Evolutionary conservation across 257 asterid genomes (phyloP).

Genomic region (Plantago elongata): DNA sequence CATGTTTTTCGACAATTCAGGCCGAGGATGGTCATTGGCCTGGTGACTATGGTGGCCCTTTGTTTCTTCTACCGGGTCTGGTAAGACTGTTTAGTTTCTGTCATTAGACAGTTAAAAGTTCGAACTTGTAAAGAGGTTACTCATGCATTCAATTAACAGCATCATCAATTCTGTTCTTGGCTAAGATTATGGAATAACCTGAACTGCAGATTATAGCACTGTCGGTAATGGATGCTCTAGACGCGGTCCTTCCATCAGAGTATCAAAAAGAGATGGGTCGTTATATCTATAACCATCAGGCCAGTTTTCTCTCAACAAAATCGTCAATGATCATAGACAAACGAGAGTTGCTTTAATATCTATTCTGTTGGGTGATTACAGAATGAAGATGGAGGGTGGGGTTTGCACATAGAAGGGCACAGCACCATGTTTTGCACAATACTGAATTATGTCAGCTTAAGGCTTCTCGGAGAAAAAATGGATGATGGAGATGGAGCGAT

Average conservation of each 20-base stretch:
- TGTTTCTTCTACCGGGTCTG: conserved; percentile 66
- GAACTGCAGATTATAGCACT: conserved; percentile 46
- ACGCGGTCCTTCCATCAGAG: conserved; percentile 35
- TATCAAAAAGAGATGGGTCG: conserved; percentile 59
- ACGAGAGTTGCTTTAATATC: background rate
- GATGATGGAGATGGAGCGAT: conserved; percentile 36
- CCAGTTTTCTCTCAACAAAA: conserved; percentile 3
- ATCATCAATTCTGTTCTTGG: background rate
- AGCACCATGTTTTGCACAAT: conserved; percentile 67
- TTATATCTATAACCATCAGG: conserved; percentile 71
- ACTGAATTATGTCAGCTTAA: conserved; percentile 49
- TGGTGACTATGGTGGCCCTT: conserved; percentile 73
- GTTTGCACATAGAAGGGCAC: conserved; percentile 62
- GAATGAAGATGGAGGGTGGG: conserved; percentile 91
- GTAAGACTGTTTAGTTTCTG: conserved; percentile 19
- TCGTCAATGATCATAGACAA: background rate
- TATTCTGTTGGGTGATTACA: conserved; percentile 9
- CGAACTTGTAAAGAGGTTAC: background rate
- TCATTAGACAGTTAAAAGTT: background rate
- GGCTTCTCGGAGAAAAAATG: conserved; percentile 49
- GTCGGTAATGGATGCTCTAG: conserved; percentile 40
- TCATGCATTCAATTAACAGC: background rate
- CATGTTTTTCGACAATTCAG: conserved; percentile 51
- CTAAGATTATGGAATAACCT: background rate
- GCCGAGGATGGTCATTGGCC: conserved; percentile 86